phyloP scores from a whole-genome alignment of 768 basidiomycete genomes.

The Pleurotus pulmonarius region DNA sequence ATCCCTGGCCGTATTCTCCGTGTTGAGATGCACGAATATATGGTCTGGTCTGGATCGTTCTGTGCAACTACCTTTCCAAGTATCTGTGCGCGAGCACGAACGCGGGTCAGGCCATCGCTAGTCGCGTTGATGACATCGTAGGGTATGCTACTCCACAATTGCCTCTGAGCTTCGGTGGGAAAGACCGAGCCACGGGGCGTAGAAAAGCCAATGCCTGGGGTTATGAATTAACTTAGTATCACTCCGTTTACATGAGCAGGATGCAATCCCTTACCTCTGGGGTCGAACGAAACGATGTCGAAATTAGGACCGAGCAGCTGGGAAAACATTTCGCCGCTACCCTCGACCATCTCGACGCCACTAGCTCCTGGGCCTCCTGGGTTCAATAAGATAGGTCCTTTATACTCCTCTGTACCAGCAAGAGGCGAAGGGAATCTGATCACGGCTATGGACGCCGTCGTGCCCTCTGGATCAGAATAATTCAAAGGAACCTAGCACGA shows the following conservation, averaged over 20 bases:
- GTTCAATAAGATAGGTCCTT: conserved; percentile 42
- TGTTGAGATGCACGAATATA: conserved; percentile 27
- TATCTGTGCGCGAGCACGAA: conserved; percentile 28
- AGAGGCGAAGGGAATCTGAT: conserved; percentile 33
- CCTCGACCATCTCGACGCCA: conserved; percentile 28
- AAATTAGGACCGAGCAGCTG: conserved; percentile 35
- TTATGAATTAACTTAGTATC: neutral
- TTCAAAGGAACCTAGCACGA: conserved; percentile 38
- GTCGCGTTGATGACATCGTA: conserved; percentile 19
- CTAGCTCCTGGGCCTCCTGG: conserved; percentile 46
- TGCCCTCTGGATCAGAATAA: conserved; percentile 34
- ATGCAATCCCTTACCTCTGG: conserved; percentile 28
- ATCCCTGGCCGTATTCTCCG: conserved; percentile 31
- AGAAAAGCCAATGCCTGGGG: conserved; percentile 30
- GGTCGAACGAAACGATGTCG: conserved; percentile 44
- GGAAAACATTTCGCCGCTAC: conserved; percentile 20
- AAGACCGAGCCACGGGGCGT: conserved; percentile 31
- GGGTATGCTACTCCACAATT: conserved; percentile 18
- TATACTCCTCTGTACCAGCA: conserved; percentile 23
- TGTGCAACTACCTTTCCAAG: conserved; percentile 24
- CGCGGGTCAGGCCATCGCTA: conserved; percentile 19
- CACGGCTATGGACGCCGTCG: conserved; percentile 36
- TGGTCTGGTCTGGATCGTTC: conserved; percentile 19
- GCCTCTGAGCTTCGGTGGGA: conserved; percentile 27
- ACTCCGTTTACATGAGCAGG: neutral